phyloP scores from a whole-genome alignment of 345 rosid genomes.

The Brassica incana region DNA sequence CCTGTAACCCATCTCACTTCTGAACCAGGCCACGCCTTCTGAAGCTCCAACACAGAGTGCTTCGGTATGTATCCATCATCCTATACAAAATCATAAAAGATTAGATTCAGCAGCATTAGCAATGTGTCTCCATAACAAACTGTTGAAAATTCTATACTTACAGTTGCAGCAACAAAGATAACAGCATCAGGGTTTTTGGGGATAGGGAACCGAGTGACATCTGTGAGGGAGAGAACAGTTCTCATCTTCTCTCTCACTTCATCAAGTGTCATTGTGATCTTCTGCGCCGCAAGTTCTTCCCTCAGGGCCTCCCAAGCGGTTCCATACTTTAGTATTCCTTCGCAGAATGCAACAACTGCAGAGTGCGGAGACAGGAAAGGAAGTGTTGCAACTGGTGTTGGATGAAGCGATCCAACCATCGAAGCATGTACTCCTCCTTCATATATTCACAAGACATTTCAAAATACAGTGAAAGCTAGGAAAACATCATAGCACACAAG shows the following conservation, averaged over 20 bases:
- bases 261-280: slow-evolving; percentile 80
- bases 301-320: slow-evolving; percentile 99
- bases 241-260: slow-evolving; percentile 93
- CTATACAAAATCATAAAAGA: slow-evolving; percentile 35
- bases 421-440: slow-evolving; percentile 98
- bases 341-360: slow-evolving; percentile 99
- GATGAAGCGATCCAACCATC: slow-evolving; percentile 98
- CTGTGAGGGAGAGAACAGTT: slow-evolving; percentile 91
- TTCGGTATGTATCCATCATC: slow-evolving; percentile 98
- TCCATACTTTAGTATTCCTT: slow-evolving; percentile 88
- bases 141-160: slow-evolving; percentile 46
- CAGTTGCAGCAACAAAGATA: slow-evolving; percentile 96
- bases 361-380: slow-evolving; percentile 98
- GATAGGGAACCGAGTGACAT: slow-evolving; percentile 94
- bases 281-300: slow-evolving; percentile 74
- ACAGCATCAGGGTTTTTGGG: slow-evolving; percentile 84
- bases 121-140: neutral
- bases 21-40: slow-evolving; percentile 99
- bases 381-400: slow-evolving; percentile 90
- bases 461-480: slow-evolving; percentile 20
- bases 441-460: slow-evolving; percentile 11
- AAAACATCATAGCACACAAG: slow-evolving; percentile 4
- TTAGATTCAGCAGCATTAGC: neutral
- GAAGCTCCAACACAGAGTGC: slow-evolving; percentile 91
- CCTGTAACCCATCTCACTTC: slow-evolving; percentile 99